A percentile compares a stretch with the other conserved stretches of the same genome.
phyloP scores from a whole-genome alignment of 1,284 basidiomycete species.

The Puccinia hordei region DNA sequence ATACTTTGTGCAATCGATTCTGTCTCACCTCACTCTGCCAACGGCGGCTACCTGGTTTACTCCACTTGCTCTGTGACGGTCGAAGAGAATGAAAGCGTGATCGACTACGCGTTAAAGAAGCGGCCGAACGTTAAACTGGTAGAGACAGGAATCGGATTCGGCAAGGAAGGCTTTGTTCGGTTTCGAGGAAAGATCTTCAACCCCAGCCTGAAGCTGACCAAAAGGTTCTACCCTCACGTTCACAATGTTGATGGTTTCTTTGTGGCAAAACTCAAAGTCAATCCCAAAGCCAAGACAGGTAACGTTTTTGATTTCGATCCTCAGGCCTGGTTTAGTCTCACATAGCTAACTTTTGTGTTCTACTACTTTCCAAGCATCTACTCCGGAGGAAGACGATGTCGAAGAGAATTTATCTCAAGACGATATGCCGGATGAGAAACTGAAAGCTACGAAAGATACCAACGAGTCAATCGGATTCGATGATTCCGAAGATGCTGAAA shows the following conservation, averaged over 20 bases:
- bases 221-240: conserved; percentile 73
- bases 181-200: conserved; percentile 88
- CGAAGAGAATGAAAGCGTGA: conserved; percentile 97
- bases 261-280: conserved; percentile 96
- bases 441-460: not conserved
- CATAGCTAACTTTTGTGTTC: not conserved
- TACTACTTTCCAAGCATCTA: conserved; percentile 16
- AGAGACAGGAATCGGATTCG: conserved; percentile 89
- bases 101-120: conserved; percentile 97
- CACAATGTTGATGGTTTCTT: conserved; percentile 92
- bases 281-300: conserved; percentile 68
- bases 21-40: conserved; percentile 81
- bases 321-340: conserved; percentile 1
- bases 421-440: conserved; percentile 40
- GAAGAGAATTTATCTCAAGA: conserved; percentile 48
- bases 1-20: conserved; percentile 98
- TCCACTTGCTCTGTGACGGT: conserved; percentile 98
- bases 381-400: conserved; percentile 8
- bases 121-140: conserved; percentile 93
- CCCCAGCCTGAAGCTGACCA: conserved; percentile 76
- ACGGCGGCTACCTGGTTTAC: conserved; percentile 94
- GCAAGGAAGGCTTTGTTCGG: conserved; percentile 83
- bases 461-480: conserved; percentile 52
- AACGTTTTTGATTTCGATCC: not conserved
- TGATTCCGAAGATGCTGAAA: conserved; percentile 53